phyloP scores from a whole-genome alignment of 192 early-diverging fungal genomes.

The Backusella tuberculispora region DNA sequence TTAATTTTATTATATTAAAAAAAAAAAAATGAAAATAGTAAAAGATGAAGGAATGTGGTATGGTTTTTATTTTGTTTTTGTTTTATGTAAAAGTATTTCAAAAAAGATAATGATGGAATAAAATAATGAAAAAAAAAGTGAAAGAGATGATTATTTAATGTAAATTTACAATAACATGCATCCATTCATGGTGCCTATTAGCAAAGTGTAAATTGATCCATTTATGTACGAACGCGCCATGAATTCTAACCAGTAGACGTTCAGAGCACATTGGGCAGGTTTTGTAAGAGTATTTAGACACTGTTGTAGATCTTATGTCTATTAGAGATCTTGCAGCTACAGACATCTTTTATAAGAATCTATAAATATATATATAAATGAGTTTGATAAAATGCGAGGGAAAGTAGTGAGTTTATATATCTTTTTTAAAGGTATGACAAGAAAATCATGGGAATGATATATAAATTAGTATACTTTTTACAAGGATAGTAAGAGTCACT shows the following conservation, averaged over 20 bases:
- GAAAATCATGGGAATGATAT: conserved; percentile 9
- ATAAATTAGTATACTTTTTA: neutral
- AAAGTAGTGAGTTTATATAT: neutral
- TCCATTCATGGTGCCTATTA: conserved; percentile 36
- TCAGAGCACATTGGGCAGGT: conserved; percentile 41
- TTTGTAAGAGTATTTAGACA: conserved; percentile 34
- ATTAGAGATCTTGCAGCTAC: conserved; percentile 7
- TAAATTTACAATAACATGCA: conserved; percentile 42
- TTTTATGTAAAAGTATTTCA: neutral
- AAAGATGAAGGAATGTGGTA: neutral
- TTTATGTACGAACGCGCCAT: conserved; percentile 43
- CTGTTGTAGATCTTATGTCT: neutral
- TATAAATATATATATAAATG: too few relatives aligned
- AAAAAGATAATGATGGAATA: neutral
- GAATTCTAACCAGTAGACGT: conserved; percentile 38
- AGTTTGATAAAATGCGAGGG: neutral
- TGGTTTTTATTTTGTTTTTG: neutral
- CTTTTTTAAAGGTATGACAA: neutral
- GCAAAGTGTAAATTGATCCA: conserved; percentile 43
- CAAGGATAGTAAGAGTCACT: too few relatives aligned
- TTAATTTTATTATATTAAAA: neutral
- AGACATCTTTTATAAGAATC: neutral
- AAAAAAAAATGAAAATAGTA: neutral
- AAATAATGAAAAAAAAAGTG: neutral
- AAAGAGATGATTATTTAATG: conserved; percentile 15